phyloP scores from a whole-genome alignment of 345 rosid genomes.

The Heritiera fomes region DNA sequence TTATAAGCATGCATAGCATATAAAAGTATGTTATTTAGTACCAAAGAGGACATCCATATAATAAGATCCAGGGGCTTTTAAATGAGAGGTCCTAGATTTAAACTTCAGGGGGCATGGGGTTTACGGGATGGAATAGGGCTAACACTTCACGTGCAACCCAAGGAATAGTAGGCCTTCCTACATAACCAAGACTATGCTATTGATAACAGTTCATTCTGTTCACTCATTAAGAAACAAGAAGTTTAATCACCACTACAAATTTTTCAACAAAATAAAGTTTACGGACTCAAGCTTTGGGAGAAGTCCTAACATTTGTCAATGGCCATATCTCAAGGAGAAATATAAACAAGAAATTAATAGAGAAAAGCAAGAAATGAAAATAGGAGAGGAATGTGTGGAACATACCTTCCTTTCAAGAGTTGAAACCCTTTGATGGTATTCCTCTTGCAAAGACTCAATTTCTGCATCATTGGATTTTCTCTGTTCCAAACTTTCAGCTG shows the following conservation, averaged over 20 bases:
- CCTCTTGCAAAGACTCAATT: constrained; percentile 93
- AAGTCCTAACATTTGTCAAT: neutral
- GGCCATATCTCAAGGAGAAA: neutral
- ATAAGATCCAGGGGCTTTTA: neutral
- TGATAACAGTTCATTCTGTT: neutral
- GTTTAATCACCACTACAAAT: neutral
- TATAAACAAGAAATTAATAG: constrained; percentile 9
- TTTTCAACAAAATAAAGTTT: neutral
- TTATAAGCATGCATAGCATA: neutral
- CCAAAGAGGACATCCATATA: neutral
- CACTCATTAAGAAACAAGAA: neutral
- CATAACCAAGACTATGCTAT: neutral
- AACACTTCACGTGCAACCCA: neutral
- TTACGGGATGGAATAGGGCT: neutral
- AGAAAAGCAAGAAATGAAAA: constrained; percentile 8
- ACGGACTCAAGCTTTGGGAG: neutral
- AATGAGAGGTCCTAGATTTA: neutral
- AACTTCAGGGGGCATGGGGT: neutral
- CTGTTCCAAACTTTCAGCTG: constrained; percentile 49
- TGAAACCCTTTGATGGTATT: constrained; percentile 96
- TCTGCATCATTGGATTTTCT: constrained; percentile 89
- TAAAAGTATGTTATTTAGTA: neutral
- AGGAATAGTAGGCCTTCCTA: neutral
- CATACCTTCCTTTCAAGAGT: constrained; percentile 93
- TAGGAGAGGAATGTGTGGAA: neutral